Evolutionary conservation across 768 basidiomycete species (phyloP), one percentile per base, ranked within the genome.

Genomic region (Polyporus arcularius): DNA sequence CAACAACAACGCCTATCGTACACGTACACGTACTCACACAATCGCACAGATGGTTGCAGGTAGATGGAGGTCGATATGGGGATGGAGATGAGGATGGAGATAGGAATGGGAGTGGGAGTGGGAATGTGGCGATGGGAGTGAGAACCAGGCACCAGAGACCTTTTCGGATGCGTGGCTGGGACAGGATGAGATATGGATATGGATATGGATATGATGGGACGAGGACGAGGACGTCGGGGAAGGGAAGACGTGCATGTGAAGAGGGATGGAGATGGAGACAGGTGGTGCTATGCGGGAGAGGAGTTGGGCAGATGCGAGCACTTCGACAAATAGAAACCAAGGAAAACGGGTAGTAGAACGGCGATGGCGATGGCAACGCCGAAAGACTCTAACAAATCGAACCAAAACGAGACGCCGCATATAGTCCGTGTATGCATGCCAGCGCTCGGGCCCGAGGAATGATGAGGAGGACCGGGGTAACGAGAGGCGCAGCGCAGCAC

Each of bases 391-490:
- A 48, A 30, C 6, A 47, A 21, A 26, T n/a, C 26, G 6, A 46
- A 18, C n/a, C 21, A 48, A 28, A 48, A 11, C 26, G 46, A 48
- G 26, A 31, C 60, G 60, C 54, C 41, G 50, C 54, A 43, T 16
- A 42, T n/a, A 2, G 60, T 61, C 54, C 54, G 55, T 61, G 60
- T 56, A 61, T 61, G 50, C 49, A 45, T 56, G 55, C 55, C 35
- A 43, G 55, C 55, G 54, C 54, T 51, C 47, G 47, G 31, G 40
- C 54, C 40, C 40, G 60, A 41, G 47, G n/a, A 28, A 18, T 3
- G 9, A 7, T 18, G 7, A 31, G 50, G 8, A 5, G 11, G 41
- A 28, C 5, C 1, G 31, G 6, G 18, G 30, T 12, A 49, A 6
- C 26, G 46, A 28, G 18, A 46, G 35, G 30, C 14, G 8, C 7